These are phyloP conservation scores for Hanseniaspora pseudoguilliermondii DNA, from an alignment of 805 yeast species.

Conservation along the genomic window DNA sequence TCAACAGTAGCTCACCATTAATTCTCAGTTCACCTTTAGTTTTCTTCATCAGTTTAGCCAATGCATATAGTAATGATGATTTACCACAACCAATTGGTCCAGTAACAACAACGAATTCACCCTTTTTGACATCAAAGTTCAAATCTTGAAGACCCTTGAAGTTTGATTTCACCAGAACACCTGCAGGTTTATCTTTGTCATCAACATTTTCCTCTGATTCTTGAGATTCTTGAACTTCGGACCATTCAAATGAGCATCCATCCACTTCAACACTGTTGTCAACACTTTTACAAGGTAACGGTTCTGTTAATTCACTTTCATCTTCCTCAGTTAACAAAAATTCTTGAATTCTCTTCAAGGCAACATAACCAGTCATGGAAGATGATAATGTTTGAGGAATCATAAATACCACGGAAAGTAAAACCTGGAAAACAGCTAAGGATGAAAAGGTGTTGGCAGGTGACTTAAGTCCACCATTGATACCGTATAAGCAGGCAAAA, in stretches of 20 bases:
- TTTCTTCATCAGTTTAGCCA: constrained; percentile 45
- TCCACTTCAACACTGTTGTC: constrained; percentile 35
- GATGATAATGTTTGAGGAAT: constrained; percentile 50
- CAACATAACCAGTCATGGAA: constrained; percentile 41
- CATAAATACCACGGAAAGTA: constrained; percentile 43
- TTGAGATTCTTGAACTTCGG: constrained; percentile 18
- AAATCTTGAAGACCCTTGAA: constrained; percentile 25
- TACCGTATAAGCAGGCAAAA: constrained; percentile 32
- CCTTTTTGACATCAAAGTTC: constrained; percentile 35
- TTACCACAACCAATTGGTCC: constrained; percentile 43
- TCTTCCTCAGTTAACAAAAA: constrained; percentile 30
- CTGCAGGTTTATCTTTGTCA: background rate
- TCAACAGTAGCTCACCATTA: constrained; percentile 35
- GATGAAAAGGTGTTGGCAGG: constrained; percentile 57
- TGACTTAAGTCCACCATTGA: constrained; percentile 26
- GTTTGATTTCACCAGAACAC: background rate
- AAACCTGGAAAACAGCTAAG: constrained; percentile 43
- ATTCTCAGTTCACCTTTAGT: constrained; percentile 21
- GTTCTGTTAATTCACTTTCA: constrained; percentile 15
- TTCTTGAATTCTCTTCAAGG: constrained; percentile 36
- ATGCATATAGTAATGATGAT: constrained; percentile 48
- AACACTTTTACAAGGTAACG: constrained; percentile 13
- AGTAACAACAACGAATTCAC: constrained; percentile 55
- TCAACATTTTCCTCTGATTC: background rate
- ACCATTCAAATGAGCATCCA: constrained; percentile 50